Evolutionary conservation across 129 eudicot species (phyloP), one percentile per base, ranked within the genome.

Genomic region (Pulicaria dysenterica): DNA sequence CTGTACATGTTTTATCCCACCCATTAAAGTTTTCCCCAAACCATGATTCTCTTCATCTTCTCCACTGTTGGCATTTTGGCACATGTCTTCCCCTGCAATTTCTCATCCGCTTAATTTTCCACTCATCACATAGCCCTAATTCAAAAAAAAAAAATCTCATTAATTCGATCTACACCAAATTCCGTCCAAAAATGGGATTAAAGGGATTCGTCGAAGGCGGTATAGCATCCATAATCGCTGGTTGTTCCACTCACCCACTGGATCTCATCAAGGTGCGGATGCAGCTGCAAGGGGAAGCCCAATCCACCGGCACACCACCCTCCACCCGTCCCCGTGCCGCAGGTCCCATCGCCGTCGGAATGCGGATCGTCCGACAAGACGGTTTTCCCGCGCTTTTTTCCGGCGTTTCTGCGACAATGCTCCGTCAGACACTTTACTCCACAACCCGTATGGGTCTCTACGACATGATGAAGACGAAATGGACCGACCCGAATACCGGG

Each of bases 121-220:
- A 37, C 13, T 50, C 41, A 67, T 67, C 36, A 37, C 60, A 67
- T 49, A 49, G 49, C 44, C 70, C 41, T 34, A 45, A 65, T 65
- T 65, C 56, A 55, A 19, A n/a, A n/a, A n/a, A n/a, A n/a, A n/a
- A n/a, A n/a, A n/a, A n/a, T 42, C 44, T 39, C 37, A 7, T 24
- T 8, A 59, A 19, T 12, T 45, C n/a, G n/a, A n/a, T n/a, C 11
- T 2, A 44, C 31, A 43, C 19, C 0, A 7, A 60, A 42, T 15
- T 50, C 16, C 10, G 16, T 44, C 38, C 3, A 66, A 45, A 83
- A 38, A 53, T 91, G 96, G 93, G 87, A 57, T 19, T 86, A 3
- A 91, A 91, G 16, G 91, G 93, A 66, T 91, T 91, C 65, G 91
- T 88, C 13, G 97, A 88, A 69, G 97, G 97, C n/a, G 97, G 97